Conservation (phyloP, 2,329 filamentous ascomycete species). For the Elsinoe necatrix region DNA sequence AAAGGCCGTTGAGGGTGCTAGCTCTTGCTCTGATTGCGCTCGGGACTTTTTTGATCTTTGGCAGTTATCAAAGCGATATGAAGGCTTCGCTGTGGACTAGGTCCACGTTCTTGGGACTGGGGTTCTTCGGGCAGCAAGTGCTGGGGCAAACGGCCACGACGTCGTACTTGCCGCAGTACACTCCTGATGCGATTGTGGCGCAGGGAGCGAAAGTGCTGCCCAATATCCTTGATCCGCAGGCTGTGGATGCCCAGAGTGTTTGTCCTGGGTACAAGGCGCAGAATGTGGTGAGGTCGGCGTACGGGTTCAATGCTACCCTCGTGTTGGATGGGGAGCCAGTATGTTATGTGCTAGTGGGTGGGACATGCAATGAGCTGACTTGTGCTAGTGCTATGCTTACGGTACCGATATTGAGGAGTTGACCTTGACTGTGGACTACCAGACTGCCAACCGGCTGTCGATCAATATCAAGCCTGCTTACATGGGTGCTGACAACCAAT, state of each 20-base stretch:
- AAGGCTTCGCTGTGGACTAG: neutral
- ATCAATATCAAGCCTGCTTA: slow-evolving; percentile 62
- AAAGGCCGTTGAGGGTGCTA: neutral
- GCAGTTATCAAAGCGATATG: neutral
- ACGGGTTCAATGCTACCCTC: slow-evolving; percentile 46
- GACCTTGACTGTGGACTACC: slow-evolving; percentile 59
- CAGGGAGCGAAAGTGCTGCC: slow-evolving; percentile 42
- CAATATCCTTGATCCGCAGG: slow-evolving; percentile 56
- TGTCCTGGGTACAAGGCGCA: slow-evolving; percentile 55
- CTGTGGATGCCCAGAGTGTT: slow-evolving; percentile 53
- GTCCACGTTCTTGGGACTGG: neutral
- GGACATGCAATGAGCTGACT: slow-evolving; percentile 8
- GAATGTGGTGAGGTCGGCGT: slow-evolving; percentile 37
- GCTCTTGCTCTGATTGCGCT: neutral
- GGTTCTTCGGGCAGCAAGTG: neutral
- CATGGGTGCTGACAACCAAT: slow-evolving; percentile 35
- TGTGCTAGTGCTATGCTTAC: slow-evolving; percentile 58
- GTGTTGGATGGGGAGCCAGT: slow-evolving; percentile 43
- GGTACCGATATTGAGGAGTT: slow-evolving; percentile 64
- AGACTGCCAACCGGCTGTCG: slow-evolving; percentile 56
- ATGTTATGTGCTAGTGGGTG: slow-evolving; percentile 5
- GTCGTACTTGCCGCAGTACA: slow-evolving; percentile 27
- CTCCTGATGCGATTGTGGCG: slow-evolving; percentile 28
- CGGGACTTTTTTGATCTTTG: neutral
- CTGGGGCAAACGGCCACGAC: slow-evolving; percentile 12